These are phyloP conservation scores for Piloderma croceum DNA, from an alignment of 768 basidiomycete species.

Conservation along the genomic window DNA sequence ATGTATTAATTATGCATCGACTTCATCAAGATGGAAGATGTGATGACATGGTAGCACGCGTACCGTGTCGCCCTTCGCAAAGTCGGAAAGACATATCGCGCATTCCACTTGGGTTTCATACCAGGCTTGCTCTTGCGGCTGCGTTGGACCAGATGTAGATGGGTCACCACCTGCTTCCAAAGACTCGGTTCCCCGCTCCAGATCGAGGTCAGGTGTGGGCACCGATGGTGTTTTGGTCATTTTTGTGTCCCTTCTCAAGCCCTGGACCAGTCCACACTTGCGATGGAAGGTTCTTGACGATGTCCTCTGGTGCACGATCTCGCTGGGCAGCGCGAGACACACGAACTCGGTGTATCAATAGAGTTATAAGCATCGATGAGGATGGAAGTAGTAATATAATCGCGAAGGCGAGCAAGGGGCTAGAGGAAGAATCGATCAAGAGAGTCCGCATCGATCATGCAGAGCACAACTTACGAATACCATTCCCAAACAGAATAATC, in stretches of 20 bases:
- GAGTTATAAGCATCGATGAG: conserved; percentile 79
- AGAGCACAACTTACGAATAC: conserved; percentile 78
- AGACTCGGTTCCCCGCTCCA: conserved; percentile 33
- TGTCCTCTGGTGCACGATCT: conserved; percentile 76
- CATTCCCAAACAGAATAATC: conserved; percentile 87
- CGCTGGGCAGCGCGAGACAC: conserved; percentile 75
- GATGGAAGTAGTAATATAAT: conserved; percentile 88
- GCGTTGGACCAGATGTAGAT: conserved; percentile 3
- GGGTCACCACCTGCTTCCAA: conserved; percentile 13
- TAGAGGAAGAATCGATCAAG: conserved; percentile 23
- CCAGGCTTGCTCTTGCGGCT: conserved; percentile 51
- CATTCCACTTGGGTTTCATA: conserved; percentile 83
- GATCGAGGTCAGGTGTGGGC: conserved; percentile 29
- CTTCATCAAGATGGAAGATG: conserved; percentile 88
- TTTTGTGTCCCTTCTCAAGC: conserved; percentile 78
- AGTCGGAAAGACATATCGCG: conserved; percentile 87
- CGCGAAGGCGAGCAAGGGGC: conserved; percentile 81
- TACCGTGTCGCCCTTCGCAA: conserved; percentile 82
- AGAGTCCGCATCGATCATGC: conserved; percentile 38
- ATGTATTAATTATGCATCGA: conserved; percentile 89
- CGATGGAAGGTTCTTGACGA: conserved; percentile 77
- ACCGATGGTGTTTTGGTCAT: conserved; percentile 24
- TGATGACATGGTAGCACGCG: conserved; percentile 92
- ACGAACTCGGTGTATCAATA: conserved; percentile 85
- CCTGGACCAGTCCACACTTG: conserved; percentile 74